phyloP scores from a whole-genome alignment of 345 rosid species.

The Laguncularia racemosa region DNA sequence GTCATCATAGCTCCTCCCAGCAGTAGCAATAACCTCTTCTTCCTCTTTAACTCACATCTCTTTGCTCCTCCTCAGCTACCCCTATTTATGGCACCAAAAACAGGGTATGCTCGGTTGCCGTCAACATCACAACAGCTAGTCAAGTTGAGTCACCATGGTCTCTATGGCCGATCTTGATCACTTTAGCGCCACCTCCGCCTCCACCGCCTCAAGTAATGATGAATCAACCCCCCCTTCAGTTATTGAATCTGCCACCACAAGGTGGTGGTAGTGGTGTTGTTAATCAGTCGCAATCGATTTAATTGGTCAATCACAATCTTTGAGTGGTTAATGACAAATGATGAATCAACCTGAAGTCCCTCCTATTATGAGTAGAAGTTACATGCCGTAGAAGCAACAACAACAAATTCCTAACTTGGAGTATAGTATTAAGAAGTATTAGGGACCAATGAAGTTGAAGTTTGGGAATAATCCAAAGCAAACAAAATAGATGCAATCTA shows the following conservation, averaged over 20 bases:
- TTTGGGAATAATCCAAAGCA: constrained; percentile 11
- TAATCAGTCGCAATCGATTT: constrained; percentile 39
- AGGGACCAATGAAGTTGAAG: background rate
- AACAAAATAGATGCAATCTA: background rate
- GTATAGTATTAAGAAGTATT: constrained; percentile 24
- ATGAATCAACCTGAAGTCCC: constrained; percentile 17
- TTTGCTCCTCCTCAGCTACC: no score
- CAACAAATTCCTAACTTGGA: constrained; percentile 17
- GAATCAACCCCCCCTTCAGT: no score
- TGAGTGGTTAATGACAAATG: constrained; percentile 22
- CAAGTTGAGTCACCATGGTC: no score
- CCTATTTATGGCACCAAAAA: no score
- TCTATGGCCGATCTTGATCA: no score
- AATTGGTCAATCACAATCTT: constrained; percentile 8
- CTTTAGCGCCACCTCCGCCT: constrained; percentile 4
- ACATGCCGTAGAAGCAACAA: constrained; percentile 29
- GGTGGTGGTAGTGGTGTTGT: constrained; percentile 32
- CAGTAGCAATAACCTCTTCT: no score
- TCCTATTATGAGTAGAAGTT: no score
- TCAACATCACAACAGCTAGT: no score
- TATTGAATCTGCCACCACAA: constrained; percentile 37
- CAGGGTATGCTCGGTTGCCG: no score
- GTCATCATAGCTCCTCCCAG: no score
- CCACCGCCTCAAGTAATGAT: no score
- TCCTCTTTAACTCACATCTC: no score